These are phyloP conservation scores for Penicillium samsonianum DNA, from an alignment of 495 filamentous ascomycete species.

Conservation along the genomic window DNA sequence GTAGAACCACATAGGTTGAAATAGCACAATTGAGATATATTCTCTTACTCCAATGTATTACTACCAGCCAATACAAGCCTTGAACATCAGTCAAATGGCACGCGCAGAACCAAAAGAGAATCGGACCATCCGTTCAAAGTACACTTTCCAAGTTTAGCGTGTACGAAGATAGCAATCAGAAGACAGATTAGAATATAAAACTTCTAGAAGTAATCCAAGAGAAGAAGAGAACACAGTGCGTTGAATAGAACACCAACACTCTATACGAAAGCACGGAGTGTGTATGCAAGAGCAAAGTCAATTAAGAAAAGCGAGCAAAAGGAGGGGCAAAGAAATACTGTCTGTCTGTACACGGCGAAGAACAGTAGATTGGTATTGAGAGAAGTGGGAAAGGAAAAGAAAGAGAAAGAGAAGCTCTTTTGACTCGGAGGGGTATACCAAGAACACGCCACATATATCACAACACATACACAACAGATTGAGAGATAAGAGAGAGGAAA, in stretches of 20 bases:
- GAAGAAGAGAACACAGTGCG: neutral
- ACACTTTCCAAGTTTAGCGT: neutral
- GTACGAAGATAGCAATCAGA: neutral
- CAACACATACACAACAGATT: slow-evolving; percentile 19
- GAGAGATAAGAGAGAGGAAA: slow-evolving; percentile 6
- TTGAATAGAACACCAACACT: slow-evolving; percentile 10
- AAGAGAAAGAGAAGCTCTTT: slow-evolving; percentile 21
- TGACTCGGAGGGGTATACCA: slow-evolving; percentile 35
- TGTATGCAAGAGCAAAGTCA: slow-evolving; percentile 4
- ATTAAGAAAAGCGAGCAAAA: slow-evolving; percentile 12
- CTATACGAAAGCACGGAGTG: neutral
- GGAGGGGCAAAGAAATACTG: neutral
- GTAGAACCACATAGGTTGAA: neutral
- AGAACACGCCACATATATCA: slow-evolving; percentile 36
- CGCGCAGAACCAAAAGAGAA: too few species aligned
- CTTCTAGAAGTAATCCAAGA: neutral
- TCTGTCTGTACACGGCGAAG: slow-evolving; percentile 21
- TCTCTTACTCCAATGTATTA: too few species aligned
- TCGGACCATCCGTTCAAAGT: neutral
- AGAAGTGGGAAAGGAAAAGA: slow-evolving; percentile 9
- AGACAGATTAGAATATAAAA: neutral
- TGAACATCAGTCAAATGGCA: too few species aligned
- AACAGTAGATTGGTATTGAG: slow-evolving; percentile 5
- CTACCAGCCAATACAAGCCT: too few species aligned
- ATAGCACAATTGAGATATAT: neutral